Conservation (phyloP, 495 filamentous ascomycete species). For the Mytilinidion resinicola region DNA sequence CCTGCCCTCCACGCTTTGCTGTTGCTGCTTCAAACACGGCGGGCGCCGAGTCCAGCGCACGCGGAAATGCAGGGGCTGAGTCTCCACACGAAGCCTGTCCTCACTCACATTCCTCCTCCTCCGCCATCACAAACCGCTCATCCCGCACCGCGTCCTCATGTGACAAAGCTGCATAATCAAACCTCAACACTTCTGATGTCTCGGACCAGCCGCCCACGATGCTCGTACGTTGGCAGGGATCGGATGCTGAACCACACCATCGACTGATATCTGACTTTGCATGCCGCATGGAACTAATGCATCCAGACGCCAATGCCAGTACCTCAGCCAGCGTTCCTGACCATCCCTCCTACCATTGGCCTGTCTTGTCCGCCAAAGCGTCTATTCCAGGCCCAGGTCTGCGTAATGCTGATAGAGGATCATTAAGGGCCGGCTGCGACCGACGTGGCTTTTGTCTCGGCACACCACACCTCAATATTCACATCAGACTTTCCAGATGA, state of each 20-base stretch:
- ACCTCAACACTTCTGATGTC: not conserved
- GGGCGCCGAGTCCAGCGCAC: not conserved
- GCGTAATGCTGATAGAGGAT: no score
- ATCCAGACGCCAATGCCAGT: no score
- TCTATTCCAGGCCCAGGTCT: no score
- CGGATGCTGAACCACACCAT: not conserved
- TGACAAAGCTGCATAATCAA: not conserved
- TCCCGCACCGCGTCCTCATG: not conserved
- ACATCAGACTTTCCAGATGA: no score
- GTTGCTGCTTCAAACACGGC: not conserved
- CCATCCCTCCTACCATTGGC: no score
- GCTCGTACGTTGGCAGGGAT: not conserved
- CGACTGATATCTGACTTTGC: not conserved
- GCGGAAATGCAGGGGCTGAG: not conserved
- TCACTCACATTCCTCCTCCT: not conserved
- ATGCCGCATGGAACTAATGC: not conserved
- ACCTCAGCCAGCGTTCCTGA: no score
- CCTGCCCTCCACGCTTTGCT: not conserved
- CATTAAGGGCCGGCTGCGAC: no score
- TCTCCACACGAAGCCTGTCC: not conserved
- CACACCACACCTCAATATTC: no score
- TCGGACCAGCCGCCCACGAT: no score
- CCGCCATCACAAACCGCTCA: not conserved
- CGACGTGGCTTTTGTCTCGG: no score
- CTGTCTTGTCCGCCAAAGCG: no score